Evolutionary conservation across 75 land plant species (phyloP), one percentile per base, ranked within the genome.

Genomic region (Gnetum montanum): DNA sequence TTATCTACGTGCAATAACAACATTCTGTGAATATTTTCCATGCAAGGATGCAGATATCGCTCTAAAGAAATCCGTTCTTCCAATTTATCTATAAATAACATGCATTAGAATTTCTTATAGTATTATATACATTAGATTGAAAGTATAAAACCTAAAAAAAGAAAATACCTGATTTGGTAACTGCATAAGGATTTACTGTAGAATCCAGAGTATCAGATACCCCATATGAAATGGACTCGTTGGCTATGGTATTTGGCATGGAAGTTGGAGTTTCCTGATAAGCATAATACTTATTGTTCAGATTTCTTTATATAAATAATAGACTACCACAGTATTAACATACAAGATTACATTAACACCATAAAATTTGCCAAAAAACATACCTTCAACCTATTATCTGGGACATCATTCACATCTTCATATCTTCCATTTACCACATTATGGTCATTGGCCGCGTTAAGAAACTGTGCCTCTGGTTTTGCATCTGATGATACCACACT

Each of bases 301-400:
- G 25, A 8, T 34, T 33, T 8, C 2, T 36, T 33, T 53, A 34
- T 18, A 19, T 31, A 20, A 30, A 31, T 20, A 36, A 25, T 34
- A 15, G 1, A 46, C 48, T 49, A 54, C 59, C n/a, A 12, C 10
- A 47, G 22, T 31, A 19, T 22, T 45, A 33, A 23, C 46, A 36
- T 60, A 27, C 49, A 58, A 37, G 24, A 19, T 15, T 31, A 53
- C 36, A 11, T 29, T 43, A 13, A 47, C 54, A 24, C 26, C 23
- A 52, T 12, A 16, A 49, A 58, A 43, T 46, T 45, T 18, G 25
- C n/a, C 30, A 12, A 10, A 20, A 6, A 28, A 45, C n/a, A n/a
- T n/a, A n/a, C n/a, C 15, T 43, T 57, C 6, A 62, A 38, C 34
- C 50, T 71, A 44, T 40, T 49, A 26, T 25, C 55, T 53, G 31